phyloP scores from a whole-genome alignment of 192 early-diverging fungal species.

The Podila epigama region DNA sequence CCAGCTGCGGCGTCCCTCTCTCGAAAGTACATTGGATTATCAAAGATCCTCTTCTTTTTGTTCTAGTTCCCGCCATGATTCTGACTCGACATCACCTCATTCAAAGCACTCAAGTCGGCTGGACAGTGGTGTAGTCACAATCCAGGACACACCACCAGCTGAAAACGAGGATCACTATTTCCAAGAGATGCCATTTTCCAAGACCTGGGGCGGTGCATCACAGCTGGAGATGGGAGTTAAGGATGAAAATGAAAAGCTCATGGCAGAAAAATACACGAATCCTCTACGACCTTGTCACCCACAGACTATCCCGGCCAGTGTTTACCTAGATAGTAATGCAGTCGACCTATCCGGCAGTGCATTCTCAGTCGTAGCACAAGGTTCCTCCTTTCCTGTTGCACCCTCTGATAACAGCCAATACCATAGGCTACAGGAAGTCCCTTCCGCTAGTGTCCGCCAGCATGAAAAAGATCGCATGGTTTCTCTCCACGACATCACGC shows the following conservation, averaged over 20 bases:
- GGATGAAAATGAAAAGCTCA: no score
- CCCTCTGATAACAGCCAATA: no score
- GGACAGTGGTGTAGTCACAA: background rate
- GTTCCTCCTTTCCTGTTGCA: background rate
- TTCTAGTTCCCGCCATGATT: background rate
- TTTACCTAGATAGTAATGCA: no score
- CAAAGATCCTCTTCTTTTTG: background rate
- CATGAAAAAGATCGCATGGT: no score
- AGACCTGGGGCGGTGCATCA: no score
- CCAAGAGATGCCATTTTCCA: background rate
- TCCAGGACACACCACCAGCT: background rate
- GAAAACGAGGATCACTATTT: background rate
- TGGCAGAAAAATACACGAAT: no score
- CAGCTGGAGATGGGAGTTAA: no score
- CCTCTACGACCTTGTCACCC: constrained; percentile 10
- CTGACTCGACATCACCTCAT: background rate
- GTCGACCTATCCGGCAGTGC: constrained; percentile 5
- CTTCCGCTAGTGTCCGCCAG: no score
- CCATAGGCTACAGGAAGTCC: no score
- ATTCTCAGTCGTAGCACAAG: background rate
- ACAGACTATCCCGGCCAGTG: no score
- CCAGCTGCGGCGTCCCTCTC: background rate
- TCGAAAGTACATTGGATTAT: background rate
- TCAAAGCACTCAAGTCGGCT: background rate
- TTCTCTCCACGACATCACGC: no score